Base-by-base conservation (phyloP, 495 filamentous ascomycete genomes). In the Pseudevernia furfuracea region DNA sequence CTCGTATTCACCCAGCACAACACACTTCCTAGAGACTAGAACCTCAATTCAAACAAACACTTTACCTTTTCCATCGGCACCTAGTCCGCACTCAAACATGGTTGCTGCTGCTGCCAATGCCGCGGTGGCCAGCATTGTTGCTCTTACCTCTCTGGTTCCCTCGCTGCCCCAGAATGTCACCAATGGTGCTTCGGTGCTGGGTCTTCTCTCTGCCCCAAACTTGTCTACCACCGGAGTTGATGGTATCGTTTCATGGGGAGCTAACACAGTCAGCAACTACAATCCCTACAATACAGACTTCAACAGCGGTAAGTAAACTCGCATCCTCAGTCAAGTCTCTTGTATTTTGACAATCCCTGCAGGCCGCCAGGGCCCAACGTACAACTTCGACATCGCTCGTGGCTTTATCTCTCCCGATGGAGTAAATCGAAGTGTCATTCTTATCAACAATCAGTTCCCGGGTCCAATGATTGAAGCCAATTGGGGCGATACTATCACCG, bases 381-480 rank as follows among this genome's bases (percentile, higher is more conserved):
- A 84, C 68, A 74, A 85, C 60, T 83, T 84, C 69, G 80, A 78
- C 15, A 70, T 85, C 60, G 76, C 76, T 55, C 78, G 82, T 38
- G 77, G 78, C 7, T 68, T 73, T 32, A 80, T 82, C 56, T 80
- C 62, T 58, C 79, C 68, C 65, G 81, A 70, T 68, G 73, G 30
- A 73, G 79, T 82, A 58, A 79, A 82, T 43, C 69, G 71, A 0
- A 63, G 79, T 60, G 76, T 63, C 66, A 79, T 70, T 0, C 77
- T 78, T 12, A 60, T 79, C 63, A 79, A 78, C 61, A 66, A 67
- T 12, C 59, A 66, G 55, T 75, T 73, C 56, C 74, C 74, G 0
- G 74, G 70, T 28, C 87, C 87, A 19, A 83, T 77, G 11, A 77
- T 89, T 62, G 73, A 79, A 56, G 85, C 83, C 10, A 75, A 88